Conservation (phyloP, 306 rosid genomes). For the Glycine latifolia region DNA sequence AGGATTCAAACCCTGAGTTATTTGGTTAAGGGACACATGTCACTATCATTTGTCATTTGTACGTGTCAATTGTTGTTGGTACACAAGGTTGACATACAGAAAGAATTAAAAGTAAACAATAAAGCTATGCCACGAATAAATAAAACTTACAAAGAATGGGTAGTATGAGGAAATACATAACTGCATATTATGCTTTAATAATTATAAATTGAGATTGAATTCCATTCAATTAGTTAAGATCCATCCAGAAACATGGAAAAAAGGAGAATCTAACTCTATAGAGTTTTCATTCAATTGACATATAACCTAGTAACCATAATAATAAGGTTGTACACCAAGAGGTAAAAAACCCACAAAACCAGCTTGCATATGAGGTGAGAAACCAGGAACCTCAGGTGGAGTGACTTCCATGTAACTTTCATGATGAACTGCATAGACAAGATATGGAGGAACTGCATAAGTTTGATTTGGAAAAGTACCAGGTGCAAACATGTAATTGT, state of each 20-base stretch:
- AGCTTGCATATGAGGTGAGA: slow-evolving; percentile 46
- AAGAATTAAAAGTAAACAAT: too few species aligned
- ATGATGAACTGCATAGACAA: slow-evolving; percentile 49
- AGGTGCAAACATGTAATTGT: slow-evolving; percentile 52
- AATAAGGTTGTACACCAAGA: slow-evolving; percentile 30
- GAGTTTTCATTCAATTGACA: neutral
- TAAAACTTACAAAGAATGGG: too few species aligned
- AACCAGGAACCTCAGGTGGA: slow-evolving; percentile 30
- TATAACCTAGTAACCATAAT: neutral
- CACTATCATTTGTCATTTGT: too few species aligned
- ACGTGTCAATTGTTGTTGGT: too few species aligned
- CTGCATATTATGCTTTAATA: too few species aligned
- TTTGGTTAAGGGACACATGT: too few species aligned
- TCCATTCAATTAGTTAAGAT: neutral
- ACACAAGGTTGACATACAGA: too few species aligned
- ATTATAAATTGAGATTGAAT: too few species aligned
- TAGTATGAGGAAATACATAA: too few species aligned
- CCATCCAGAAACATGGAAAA: neutral
- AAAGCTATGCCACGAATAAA: too few species aligned
- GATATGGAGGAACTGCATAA: slow-evolving; percentile 55
- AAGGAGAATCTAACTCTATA: too few species aligned
- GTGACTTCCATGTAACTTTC: slow-evolving; percentile 41
- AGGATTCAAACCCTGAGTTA: too few species aligned
- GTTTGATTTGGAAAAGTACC: slow-evolving; percentile 58
- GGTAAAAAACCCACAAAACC: neutral